A percentile compares a stretch with the other conserved stretches of the same genome.
Conservation (phyloP, 2,329 filamentous ascomycete genomes). For the Clathrospora elynae region DNA sequence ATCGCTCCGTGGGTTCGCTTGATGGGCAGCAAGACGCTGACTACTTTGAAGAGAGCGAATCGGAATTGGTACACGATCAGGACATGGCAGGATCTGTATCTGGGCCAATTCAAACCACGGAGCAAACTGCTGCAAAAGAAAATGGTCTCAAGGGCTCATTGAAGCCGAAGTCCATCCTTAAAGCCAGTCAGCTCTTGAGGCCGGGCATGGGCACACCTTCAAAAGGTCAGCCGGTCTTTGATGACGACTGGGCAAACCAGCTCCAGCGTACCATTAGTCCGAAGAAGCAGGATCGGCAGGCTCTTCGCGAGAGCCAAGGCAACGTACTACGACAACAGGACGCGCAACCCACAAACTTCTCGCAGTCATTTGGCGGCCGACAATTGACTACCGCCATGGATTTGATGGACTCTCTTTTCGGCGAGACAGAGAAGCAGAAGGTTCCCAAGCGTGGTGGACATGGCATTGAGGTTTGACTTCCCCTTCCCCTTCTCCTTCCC, state of each 20-base stretch:
- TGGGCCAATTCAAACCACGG: conserved; percentile 74
- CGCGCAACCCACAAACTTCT: conserved; percentile 40
- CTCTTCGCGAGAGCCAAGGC: conserved; percentile 68
- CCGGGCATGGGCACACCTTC: conserved; percentile 57
- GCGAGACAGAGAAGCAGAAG: conserved; percentile 62
- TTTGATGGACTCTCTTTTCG: conserved; percentile 93
- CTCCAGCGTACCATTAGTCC: conserved; percentile 93
- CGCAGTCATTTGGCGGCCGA: conserved; percentile 48
- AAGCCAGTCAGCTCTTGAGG: conserved; percentile 45
- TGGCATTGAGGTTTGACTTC: conserved; percentile 88
- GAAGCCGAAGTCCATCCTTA: conserved; percentile 57
- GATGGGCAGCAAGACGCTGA: conserved; percentile 65
- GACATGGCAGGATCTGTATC: conserved; percentile 80
- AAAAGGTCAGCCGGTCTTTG: conserved; percentile 61
- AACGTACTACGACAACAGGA: conserved; percentile 60
- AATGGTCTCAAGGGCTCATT: conserved; percentile 40
- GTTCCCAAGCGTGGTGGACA: conserved; percentile 57
- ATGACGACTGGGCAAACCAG: conserved; percentile 92
- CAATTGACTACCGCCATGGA: conserved; percentile 89
- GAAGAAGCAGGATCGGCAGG: conserved; percentile 83
- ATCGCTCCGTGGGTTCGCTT: conserved; percentile 83
- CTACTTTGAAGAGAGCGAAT: conserved; percentile 66
- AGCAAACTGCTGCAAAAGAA: conserved; percentile 60
- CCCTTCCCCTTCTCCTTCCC: too few species aligned
- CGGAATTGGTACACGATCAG: conserved; percentile 72